phyloP scores from a whole-genome alignment of 306 rosid species.

The Rubus idaeus region DNA sequence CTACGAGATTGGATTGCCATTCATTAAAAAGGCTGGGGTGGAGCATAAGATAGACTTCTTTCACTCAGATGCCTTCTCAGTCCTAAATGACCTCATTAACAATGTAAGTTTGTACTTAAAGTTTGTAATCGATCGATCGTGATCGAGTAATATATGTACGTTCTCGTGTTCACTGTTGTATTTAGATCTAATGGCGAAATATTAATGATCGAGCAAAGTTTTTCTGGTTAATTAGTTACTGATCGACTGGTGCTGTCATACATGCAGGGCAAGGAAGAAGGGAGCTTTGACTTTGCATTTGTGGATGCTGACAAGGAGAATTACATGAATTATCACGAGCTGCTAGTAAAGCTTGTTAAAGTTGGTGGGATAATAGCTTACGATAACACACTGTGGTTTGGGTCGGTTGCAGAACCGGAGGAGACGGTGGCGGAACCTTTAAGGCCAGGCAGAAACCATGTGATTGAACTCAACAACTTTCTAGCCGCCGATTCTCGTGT shows the following conservation, averaged over 20 bases:
- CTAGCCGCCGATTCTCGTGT: slow-evolving; percentile 43
- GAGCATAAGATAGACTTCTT: slow-evolving; percentile 54
- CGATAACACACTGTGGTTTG: slow-evolving; percentile 64
- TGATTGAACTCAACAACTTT: slow-evolving; percentile 32
- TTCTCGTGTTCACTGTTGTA: neutral
- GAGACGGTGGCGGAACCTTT: neutral
- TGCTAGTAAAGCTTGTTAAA: slow-evolving; percentile 44
- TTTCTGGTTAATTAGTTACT: too few relatives aligned
- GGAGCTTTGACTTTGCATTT: slow-evolving; percentile 51
- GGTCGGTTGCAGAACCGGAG: slow-evolving; percentile 40
- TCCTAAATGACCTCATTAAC: slow-evolving; percentile 37
- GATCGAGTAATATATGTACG: too few relatives aligned
- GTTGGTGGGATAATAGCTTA: slow-evolving; percentile 56
- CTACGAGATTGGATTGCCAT: slow-evolving; percentile 53
- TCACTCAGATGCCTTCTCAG: slow-evolving; percentile 37
- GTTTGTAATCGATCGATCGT: too few relatives aligned
- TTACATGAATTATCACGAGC: slow-evolving; percentile 47
- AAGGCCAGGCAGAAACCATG: slow-evolving; percentile 3
- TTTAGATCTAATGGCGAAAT: too few relatives aligned
- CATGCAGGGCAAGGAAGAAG: slow-evolving; percentile 47
- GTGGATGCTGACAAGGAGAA: slow-evolving; percentile 54
- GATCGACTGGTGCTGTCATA: too few relatives aligned
- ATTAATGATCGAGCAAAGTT: too few relatives aligned
- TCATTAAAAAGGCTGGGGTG: slow-evolving; percentile 54
- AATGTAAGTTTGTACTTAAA: slow-evolving; percentile 32